phyloP scores from a whole-genome alignment of 2,329 filamentous ascomycete genomes.

The Rutstroemia sydowiana region DNA sequence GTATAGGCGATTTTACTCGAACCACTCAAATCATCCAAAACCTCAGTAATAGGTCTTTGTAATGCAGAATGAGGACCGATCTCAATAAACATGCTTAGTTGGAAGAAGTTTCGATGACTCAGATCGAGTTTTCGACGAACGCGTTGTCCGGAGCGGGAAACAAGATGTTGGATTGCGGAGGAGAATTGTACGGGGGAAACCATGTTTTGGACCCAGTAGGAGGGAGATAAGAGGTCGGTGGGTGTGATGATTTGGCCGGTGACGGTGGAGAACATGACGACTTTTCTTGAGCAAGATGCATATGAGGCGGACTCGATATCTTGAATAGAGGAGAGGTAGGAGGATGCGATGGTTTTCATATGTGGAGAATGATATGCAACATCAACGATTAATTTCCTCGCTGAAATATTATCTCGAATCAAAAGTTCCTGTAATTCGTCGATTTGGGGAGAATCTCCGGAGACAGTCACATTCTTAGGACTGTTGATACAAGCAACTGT shows the following conservation, averaged over 20 bases:
- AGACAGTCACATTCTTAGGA: not conserved
- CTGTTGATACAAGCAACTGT: not conserved
- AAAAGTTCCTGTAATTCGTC: not conserved
- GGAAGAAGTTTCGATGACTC: not conserved
- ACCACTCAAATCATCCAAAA: too few species aligned
- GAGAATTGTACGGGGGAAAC: constrained; percentile 32
- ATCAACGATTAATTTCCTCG: not conserved
- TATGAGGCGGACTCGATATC: too few species aligned
- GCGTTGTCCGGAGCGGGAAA: not conserved
- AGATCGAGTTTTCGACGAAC: not conserved
- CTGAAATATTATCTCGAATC: not conserved
- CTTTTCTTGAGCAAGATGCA: constrained; percentile 17
- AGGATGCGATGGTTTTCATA: not conserved
- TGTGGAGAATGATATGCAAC: not conserved
- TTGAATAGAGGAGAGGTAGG: not conserved
- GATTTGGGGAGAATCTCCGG: not conserved
- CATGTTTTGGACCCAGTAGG: constrained; percentile 41
- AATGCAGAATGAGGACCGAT: constrained; percentile 12
- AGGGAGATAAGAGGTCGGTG: not conserved
- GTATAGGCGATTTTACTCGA: not conserved
- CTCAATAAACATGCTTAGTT: constrained; percentile 3
- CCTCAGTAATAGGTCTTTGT: not conserved
- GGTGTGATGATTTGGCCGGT: constrained; percentile 1
- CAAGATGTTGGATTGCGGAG: not conserved
- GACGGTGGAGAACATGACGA: constrained; percentile 19